Percentiles rank a stretch among this genome's conserved stretches.
phyloP scores from a whole-genome alignment of 1,139 yeast species.

The Magnusiomyces magnusii region DNA sequence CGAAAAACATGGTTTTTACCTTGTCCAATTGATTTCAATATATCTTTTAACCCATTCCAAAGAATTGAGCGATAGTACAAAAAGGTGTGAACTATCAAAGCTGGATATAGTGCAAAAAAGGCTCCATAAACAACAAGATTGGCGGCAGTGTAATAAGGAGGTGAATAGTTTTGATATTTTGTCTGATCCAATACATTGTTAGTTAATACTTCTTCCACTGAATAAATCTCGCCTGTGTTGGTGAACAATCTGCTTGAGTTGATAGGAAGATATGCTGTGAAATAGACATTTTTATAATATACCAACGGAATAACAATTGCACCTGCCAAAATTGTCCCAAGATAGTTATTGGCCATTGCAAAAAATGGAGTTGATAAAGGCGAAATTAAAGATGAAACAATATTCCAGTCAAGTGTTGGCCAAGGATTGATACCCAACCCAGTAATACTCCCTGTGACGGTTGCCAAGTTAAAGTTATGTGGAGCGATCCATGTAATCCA shows the following conservation, averaged over 20 bases:
- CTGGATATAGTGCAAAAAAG: conserved; percentile 52
- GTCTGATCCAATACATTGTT: conserved; percentile 27
- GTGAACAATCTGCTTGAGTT: conserved; percentile 42
- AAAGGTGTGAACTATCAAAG: conserved; percentile 42
- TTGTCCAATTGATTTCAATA: conserved; percentile 13
- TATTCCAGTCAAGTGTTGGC: conserved; percentile 44
- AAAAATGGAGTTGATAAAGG: conserved; percentile 40
- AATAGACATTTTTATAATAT: conserved; percentile 43
- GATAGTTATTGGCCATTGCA: conserved; percentile 35
- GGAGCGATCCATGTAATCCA: conserved; percentile 64
- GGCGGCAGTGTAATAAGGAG: conserved; percentile 55
- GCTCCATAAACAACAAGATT: conserved; percentile 49
- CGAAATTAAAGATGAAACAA: conserved; percentile 27
- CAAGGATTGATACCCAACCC: conserved; percentile 50
- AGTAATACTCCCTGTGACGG: conserved; percentile 44
- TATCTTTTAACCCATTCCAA: conserved; percentile 26
- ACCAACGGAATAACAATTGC: conserved; percentile 37
- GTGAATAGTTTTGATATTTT: conserved; percentile 34
- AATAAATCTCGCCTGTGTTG: conserved; percentile 41
- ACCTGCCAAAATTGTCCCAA: conserved; percentile 41
- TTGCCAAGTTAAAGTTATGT: conserved; percentile 44
- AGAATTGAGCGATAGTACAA: conserved; percentile 23
- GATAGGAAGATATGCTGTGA: conserved; percentile 48
- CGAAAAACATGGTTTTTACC: conserved; percentile 28
- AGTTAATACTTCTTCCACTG: conserved; percentile 38